These are phyloP conservation scores for Termitomyces sp. DNA, from an alignment of 768 basidiomycete species.

Conservation along the genomic window DNA sequence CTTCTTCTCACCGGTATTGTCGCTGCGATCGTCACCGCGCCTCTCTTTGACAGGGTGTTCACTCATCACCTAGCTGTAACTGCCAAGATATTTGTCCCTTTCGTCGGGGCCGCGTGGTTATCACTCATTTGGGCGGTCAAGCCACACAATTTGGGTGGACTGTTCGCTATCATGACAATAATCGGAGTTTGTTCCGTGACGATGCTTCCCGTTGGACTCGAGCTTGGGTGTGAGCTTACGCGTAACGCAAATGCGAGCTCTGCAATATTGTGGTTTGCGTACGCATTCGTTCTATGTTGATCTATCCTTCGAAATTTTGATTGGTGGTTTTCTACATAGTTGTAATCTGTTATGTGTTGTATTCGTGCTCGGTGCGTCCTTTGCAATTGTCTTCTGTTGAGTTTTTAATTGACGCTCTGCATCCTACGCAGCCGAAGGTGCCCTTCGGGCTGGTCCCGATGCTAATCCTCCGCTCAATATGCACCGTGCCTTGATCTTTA, in stretches of 20 bases:
- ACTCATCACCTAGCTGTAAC: slow-evolving; percentile 66
- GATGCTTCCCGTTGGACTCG: slow-evolving; percentile 73
- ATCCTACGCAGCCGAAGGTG: slow-evolving; percentile 50
- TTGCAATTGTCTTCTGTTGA: background rate
- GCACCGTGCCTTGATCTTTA: slow-evolving; percentile 64
- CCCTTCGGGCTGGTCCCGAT: slow-evolving; percentile 57
- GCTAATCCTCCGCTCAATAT: slow-evolving; percentile 75
- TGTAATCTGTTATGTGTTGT: slow-evolving; percentile 65
- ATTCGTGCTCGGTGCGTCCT: slow-evolving; percentile 55
- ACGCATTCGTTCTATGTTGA: slow-evolving; percentile 21
- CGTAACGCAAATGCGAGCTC: slow-evolving; percentile 77
- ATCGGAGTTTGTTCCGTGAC: slow-evolving; percentile 65
- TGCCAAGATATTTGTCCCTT: slow-evolving; percentile 56
- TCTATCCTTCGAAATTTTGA: background rate
- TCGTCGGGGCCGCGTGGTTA: slow-evolving; percentile 63
- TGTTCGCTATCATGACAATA: slow-evolving; percentile 67
- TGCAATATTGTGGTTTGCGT: slow-evolving; percentile 75
- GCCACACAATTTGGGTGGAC: slow-evolving; percentile 52
- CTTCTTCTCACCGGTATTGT: slow-evolving; percentile 70
- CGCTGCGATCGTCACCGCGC: slow-evolving; percentile 63
- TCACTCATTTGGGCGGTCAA: slow-evolving; percentile 82
- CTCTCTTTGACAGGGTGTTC: slow-evolving; percentile 80
- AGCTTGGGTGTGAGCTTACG: slow-evolving; percentile 78
- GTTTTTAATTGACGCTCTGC: background rate
- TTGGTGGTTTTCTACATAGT: slow-evolving; percentile 28